phyloP scores from a whole-genome alignment of 768 basidiomycete species.

The Chalciporus chontae region DNA sequence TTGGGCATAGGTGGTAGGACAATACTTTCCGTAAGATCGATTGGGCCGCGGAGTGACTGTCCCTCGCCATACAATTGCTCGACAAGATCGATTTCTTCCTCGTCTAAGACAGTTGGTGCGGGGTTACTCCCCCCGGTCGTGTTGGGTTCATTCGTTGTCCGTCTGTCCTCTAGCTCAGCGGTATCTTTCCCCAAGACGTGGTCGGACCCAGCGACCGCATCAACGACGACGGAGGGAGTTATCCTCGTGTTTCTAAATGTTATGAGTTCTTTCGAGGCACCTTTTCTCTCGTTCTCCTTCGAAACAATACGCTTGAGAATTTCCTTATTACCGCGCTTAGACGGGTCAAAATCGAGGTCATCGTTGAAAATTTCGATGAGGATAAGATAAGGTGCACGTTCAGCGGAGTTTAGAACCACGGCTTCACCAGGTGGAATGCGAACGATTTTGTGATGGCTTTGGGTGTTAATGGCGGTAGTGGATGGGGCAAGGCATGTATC shows the following conservation, averaged over 20 bases:
- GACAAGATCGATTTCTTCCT: constrained; percentile 94
- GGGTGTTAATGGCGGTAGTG: constrained; percentile 33
- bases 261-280: constrained; percentile 54
- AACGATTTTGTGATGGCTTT: constrained; percentile 91
- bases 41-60: constrained; percentile 64
- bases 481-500: constrained; percentile 43
- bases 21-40: constrained; percentile 84
- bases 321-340: constrained; percentile 80
- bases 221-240: constrained; percentile 15
- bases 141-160: constrained; percentile 1
- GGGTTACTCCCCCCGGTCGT: constrained; percentile 22
- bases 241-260: constrained; percentile 34
- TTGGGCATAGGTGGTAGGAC: constrained; percentile 79
- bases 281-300: constrained; percentile 60
- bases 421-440: constrained; percentile 97
- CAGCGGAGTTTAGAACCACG: constrained; percentile 96
- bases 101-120: constrained; percentile 35
- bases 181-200: constrained; percentile 30
- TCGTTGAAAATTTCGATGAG: constrained; percentile 86
- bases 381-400: constrained; percentile 90
- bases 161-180: constrained; percentile 23
- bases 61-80: constrained; percentile 90
- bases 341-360: constrained; percentile 91
- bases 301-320: constrained; percentile 71
- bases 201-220: constrained; percentile 28